Percentiles rank a stretch among this genome's conserved stretches.
Evolutionary conservation across 2,329 filamentous ascomycete genomes (phyloP).

Genomic region (Penicillium sp.): DNA sequence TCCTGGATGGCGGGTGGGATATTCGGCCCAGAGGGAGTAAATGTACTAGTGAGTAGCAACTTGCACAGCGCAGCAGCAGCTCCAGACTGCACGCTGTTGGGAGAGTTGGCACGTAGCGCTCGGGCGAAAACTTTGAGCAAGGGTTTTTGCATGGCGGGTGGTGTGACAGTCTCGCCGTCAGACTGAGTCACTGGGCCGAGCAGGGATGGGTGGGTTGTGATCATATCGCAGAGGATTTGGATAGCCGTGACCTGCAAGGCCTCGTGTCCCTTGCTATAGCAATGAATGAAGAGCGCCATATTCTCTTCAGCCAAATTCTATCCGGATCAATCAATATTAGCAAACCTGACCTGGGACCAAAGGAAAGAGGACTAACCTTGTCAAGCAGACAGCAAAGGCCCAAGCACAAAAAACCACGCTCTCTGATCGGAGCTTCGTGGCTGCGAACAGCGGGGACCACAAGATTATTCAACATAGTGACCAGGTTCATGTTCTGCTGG

Average conservation of each 20-base stretch:
- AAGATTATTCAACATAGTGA: slow-evolving; percentile 96
- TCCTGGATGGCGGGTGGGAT: slow-evolving; percentile 52
- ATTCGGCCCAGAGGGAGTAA: slow-evolving; percentile 52
- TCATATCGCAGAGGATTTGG: slow-evolving; percentile 88
- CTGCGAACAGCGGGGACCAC: slow-evolving; percentile 93
- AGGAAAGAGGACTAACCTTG: slow-evolving; percentile 52
- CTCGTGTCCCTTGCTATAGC: slow-evolving; percentile 89
- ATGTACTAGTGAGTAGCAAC: slow-evolving; percentile 75
- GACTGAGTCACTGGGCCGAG: slow-evolving; percentile 57
- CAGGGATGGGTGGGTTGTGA: slow-evolving; percentile 82
- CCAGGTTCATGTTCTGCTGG: slow-evolving; percentile 85
- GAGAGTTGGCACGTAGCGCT: slow-evolving; percentile 69
- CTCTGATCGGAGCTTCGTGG: slow-evolving; percentile 87
- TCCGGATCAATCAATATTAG: slow-evolving; percentile 14
- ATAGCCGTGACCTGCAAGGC: slow-evolving; percentile 84
- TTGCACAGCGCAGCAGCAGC: slow-evolving; percentile 82
- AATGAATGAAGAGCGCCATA: slow-evolving; percentile 88
- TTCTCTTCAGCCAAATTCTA: slow-evolving; percentile 86
- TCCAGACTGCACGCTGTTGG: slow-evolving; percentile 73
- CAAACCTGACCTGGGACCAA: background rate
- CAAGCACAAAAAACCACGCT: slow-evolving; percentile 83
- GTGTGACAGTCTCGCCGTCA: slow-evolving; percentile 51
- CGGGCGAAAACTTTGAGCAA: slow-evolving; percentile 84
- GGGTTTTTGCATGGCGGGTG: slow-evolving; percentile 54
- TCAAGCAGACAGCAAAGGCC: slow-evolving; percentile 90